phyloP scores from a whole-genome alignment of 2,329 filamentous ascomycete genomes.

The Achaetomium macrosporum region DNA sequence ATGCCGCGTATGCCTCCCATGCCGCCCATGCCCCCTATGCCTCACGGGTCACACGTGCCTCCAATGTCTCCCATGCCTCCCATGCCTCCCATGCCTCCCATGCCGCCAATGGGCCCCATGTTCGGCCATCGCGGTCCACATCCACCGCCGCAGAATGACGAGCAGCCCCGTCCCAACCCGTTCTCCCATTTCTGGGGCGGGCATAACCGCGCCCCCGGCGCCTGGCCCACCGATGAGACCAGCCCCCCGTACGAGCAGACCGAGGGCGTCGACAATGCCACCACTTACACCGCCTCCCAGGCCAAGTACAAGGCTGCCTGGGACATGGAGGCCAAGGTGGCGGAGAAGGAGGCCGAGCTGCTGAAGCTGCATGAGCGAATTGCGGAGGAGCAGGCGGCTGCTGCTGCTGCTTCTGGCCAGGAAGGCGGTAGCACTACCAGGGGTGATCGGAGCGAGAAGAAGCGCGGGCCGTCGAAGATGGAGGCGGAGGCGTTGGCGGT shows the following conservation, averaged over 20 bases:
- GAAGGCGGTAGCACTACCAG: conserved; percentile 9
- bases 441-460: conserved; percentile 1
- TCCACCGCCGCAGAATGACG: too few species aligned
- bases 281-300: conserved; percentile 24
- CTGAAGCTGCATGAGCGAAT: conserved; percentile 24
- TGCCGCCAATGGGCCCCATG: conserved; percentile 1
- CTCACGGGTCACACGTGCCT: neutral
- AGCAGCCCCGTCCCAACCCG: too few species aligned
- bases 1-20: neutral
- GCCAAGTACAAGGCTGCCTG: conserved; percentile 35
- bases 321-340: conserved; percentile 32
- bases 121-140: too few species aligned
- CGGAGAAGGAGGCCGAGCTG: conserved; percentile 28
- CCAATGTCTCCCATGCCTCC: neutral
- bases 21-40: neutral
- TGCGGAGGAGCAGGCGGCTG: conserved; percentile 12
- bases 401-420: neutral
- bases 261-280: conserved; percentile 4
- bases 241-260: conserved; percentile 10
- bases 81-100: conserved; percentile 3
- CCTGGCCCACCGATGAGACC: conserved; percentile 32
- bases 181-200: neutral
- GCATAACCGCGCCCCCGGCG: conserved; percentile 24
- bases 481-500: conserved; percentile 25
- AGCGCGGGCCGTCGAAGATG: conserved; percentile 11